Evolutionary conservation across 2,329 filamentous ascomycete genomes (phyloP).

Genomic region (Ascochyta viciae-villosae): DNA sequence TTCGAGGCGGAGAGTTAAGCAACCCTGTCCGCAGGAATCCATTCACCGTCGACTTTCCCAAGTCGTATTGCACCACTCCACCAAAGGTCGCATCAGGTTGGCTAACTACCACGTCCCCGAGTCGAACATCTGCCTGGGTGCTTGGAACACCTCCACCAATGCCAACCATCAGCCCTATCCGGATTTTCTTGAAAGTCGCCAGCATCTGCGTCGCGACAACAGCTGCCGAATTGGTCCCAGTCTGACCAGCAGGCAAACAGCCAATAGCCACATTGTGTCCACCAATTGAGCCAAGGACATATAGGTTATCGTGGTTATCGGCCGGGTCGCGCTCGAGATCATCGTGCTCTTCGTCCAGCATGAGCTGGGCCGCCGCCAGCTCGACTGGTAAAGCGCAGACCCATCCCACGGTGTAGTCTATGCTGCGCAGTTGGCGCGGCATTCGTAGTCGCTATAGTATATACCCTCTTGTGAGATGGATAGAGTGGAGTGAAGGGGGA

Average conservation of each 20-base stretch:
- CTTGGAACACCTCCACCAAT: constrained; percentile 48
- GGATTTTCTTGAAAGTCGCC: constrained; percentile 42
- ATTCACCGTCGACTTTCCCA: constrained; percentile 12
- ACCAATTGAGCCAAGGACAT: too few species aligned
- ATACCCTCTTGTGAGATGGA: too few species aligned
- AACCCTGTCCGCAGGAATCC: constrained; percentile 14
- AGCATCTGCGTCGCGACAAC: constrained; percentile 41
- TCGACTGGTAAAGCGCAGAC: constrained; percentile 23
- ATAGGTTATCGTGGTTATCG: too few species aligned
- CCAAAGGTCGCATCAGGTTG: constrained; percentile 9
- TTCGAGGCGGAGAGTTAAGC: constrained; percentile 16
- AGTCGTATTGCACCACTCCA: constrained; percentile 34
- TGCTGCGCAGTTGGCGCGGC: constrained; percentile 10
- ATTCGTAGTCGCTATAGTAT: too few species aligned
- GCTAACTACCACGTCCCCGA: constrained; percentile 38
- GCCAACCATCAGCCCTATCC: constrained; percentile 54
- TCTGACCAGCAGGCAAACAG: too few species aligned
- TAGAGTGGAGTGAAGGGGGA: too few species aligned
- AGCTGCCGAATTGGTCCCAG: constrained; percentile 45
- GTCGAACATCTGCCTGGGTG: constrained; percentile 26
- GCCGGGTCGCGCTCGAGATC: too few species aligned
- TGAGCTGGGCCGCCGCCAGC: constrained; percentile 17
- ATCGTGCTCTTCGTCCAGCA: constrained; percentile 8
- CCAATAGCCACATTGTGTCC: too few species aligned
- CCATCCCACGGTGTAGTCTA: constrained; percentile 27